Evolutionary conservation across 169 alveolate genomes (phyloP).

Genomic region (Cryptosporidium tyzzeri): DNA sequence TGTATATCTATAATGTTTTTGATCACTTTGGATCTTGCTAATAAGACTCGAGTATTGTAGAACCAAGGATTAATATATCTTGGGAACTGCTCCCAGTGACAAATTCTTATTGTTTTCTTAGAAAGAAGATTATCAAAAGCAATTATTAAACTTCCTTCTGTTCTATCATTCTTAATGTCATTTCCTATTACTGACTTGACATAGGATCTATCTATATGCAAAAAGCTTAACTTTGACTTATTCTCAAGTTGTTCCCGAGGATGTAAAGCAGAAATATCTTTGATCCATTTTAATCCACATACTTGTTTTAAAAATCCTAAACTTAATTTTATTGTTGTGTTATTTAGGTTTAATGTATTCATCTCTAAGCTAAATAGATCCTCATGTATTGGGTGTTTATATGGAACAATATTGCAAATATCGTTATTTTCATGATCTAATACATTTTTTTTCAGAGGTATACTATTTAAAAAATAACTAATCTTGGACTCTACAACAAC

Average conservation of each 20-base stretch:
- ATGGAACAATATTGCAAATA: neutral
- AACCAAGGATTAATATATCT: constrained; percentile 48
- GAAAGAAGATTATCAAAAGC: constrained; percentile 8
- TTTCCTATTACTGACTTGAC: constrained; percentile 5
- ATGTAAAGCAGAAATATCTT: constrained; percentile 1
- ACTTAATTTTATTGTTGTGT: neutral
- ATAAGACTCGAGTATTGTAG: constrained; percentile 17
- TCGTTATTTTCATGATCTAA: neutral
- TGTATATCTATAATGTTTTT: neutral
- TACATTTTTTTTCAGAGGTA: too few relatives aligned
- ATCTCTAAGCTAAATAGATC: neutral
- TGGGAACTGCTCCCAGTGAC: constrained; percentile 74
- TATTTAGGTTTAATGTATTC: neutral
- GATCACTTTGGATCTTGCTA: neutral
- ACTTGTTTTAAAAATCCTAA: neutral
- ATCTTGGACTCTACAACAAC: constrained; percentile 1
- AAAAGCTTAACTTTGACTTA: neutral
- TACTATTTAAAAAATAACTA: constrained; percentile 1
- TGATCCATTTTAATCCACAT: constrained; percentile 4
- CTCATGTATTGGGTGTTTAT: neutral
- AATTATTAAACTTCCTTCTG: constrained; percentile 27
- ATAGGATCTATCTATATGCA: constrained; percentile 29
- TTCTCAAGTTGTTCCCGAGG: neutral
- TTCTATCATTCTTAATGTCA: constrained; percentile 16
- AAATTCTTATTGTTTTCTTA: constrained; percentile 3